Percentiles rank a stretch among this genome's conserved stretches.
These are phyloP conservation scores for Pterocarpus santalinus DNA, from an alignment of 306 rosid species.

Conservation along the genomic window DNA sequence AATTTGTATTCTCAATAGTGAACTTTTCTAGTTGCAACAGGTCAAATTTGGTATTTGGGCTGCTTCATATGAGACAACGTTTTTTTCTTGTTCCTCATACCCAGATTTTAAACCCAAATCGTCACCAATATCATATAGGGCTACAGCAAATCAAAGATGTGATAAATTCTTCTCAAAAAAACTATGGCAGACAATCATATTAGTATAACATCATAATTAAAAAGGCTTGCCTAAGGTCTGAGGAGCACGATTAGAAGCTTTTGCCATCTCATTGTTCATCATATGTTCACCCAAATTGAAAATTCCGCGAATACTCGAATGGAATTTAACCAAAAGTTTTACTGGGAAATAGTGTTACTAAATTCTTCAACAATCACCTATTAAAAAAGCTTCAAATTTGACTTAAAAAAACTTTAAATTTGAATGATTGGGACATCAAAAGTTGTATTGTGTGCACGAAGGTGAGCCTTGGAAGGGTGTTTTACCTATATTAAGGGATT, in stretches of 20 bases:
- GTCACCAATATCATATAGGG: constrained; percentile 42
- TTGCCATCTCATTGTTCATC: constrained; percentile 43
- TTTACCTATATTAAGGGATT: too few relatives aligned
- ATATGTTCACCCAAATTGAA: too few relatives aligned
- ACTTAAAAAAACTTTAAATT: too few relatives aligned
- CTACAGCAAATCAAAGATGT: constrained; percentile 55
- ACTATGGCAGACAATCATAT: constrained; percentile 28
- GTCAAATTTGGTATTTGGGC: constrained; percentile 48
- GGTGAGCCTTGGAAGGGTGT: too few relatives aligned
- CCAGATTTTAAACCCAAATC: constrained; percentile 54
- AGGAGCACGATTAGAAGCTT: constrained; percentile 49
- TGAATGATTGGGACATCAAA: too few relatives aligned
- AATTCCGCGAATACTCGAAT: too few relatives aligned
- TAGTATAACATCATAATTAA: constrained; percentile 10
- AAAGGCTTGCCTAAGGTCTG: constrained; percentile 58
- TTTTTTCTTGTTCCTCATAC: constrained; percentile 42
- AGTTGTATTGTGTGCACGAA: too few relatives aligned
- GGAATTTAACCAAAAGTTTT: too few relatives aligned
- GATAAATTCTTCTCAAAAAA: constrained; percentile 25
- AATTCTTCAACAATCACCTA: too few relatives aligned
- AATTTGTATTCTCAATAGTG: too few relatives aligned
- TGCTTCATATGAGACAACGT: constrained; percentile 33
- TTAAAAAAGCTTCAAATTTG: too few relatives aligned
- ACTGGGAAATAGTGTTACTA: too few relatives aligned
- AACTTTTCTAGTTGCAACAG: constrained; percentile 47